A percentile compares a stretch with the other conserved stretches of the same genome.
Evolutionary conservation across 257 asterid genomes (phyloP).

Genomic region (Primulina tabacum): DNA sequence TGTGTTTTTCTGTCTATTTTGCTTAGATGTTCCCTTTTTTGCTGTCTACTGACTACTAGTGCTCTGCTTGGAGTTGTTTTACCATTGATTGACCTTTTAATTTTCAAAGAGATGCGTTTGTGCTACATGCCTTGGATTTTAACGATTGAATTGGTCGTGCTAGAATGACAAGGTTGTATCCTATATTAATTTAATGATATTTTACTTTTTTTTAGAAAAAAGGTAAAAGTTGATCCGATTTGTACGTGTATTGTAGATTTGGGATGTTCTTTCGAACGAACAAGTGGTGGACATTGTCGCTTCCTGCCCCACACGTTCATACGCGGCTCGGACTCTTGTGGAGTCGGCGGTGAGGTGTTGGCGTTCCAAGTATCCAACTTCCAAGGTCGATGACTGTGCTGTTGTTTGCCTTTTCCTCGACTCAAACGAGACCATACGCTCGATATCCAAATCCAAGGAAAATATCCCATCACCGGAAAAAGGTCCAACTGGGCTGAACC

Average conservation of each 20-base stretch:
- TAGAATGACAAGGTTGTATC: not conserved
- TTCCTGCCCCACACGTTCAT: slow-evolving; percentile 50
- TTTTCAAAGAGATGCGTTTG: not conserved
- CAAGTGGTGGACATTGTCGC: slow-evolving; percentile 66
- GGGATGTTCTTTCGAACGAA: slow-evolving; percentile 88
- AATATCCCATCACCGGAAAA: slow-evolving; percentile 27
- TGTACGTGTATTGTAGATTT: slow-evolving; percentile 40
- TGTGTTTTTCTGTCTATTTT: not conserved
- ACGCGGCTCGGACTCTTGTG: slow-evolving; percentile 59
- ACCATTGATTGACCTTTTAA: not conserved
- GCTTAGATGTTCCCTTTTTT: not conserved
- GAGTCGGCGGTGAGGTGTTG: slow-evolving; percentile 71
- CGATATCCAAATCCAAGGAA: slow-evolving; percentile 35
- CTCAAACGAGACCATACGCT: slow-evolving; percentile 34
- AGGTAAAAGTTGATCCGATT: not conserved
- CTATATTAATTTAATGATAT: too few species aligned
- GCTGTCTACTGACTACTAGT: not conserved
- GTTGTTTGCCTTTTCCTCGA: slow-evolving; percentile 81
- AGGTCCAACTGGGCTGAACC: slow-evolving; percentile 27
- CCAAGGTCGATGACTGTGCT: slow-evolving; percentile 81
- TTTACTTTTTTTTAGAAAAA: too few species aligned
- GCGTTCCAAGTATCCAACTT: slow-evolving; percentile 73
- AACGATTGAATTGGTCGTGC: not conserved
- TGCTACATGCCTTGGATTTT: not conserved
- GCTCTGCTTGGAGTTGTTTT: not conserved